A percentile compares a stretch with the other conserved stretches of the same genome.
Conservation (phyloP, 352 stramenopile genomes). For the Phytopythium sindhum region DNA sequence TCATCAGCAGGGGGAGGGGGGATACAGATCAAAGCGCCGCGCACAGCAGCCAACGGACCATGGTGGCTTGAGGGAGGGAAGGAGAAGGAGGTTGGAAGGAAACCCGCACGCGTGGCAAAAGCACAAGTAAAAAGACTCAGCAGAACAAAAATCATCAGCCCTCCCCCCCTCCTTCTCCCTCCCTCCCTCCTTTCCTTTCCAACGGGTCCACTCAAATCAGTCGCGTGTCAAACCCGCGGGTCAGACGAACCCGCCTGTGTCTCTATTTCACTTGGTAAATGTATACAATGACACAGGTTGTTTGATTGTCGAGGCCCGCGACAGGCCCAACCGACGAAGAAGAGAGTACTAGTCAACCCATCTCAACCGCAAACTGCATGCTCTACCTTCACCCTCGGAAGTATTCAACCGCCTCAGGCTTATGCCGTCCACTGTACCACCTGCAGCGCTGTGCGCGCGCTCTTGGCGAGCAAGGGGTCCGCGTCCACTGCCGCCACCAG, state of each 20-base stretch:
- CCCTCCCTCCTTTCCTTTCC: not conserved
- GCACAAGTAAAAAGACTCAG: slow-evolving; percentile 17
- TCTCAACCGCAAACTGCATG: not conserved
- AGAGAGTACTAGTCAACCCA: not conserved
- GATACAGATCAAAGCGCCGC: not conserved
- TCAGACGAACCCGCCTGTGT: not conserved
- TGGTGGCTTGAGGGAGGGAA: slow-evolving; percentile 10
- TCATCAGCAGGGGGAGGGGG: too few relatives aligned
- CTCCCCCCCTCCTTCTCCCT: not conserved
- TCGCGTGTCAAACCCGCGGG: slow-evolving; percentile 1
- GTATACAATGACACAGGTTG: slow-evolving; percentile 12
- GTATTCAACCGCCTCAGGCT: not conserved
- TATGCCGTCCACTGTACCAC: slow-evolving; percentile 63
- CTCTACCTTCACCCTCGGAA: not conserved
- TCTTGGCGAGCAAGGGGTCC: slow-evolving; percentile 50
- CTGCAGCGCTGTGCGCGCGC: slow-evolving; percentile 47
- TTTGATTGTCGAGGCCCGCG: not conserved
- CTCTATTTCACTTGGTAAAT: slow-evolving; percentile 14
- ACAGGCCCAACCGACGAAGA: not conserved
- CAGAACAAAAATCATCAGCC: not conserved
- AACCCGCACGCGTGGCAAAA: slow-evolving; percentile 27
- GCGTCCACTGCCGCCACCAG: slow-evolving; percentile 36
- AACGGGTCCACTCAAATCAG: slow-evolving; percentile 1
- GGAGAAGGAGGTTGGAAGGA: slow-evolving; percentile 5
- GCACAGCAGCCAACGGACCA: slow-evolving; percentile 13